Evolutionary conservation across 2,329 filamentous ascomycete species (phyloP).

Genomic region (Phyllosticta citriasiana): DNA sequence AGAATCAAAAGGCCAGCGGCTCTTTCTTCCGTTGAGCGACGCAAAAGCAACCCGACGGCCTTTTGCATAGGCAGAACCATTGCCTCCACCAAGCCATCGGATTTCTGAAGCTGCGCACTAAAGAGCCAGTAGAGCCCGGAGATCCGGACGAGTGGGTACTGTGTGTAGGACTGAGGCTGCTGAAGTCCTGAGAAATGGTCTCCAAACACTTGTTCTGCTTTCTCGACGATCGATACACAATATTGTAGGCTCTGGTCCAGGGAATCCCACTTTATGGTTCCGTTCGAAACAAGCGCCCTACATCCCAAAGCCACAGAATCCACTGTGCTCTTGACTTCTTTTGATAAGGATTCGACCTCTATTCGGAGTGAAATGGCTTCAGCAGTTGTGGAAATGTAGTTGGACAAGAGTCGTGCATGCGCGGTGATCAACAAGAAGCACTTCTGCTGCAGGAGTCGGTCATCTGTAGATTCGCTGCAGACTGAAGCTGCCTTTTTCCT

Average conservation of each 20-base stretch:
- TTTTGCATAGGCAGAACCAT: constrained; percentile 50
- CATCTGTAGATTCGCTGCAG: constrained; percentile 13
- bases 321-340: constrained; percentile 23
- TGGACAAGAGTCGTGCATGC: constrained; percentile 22
- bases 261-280: constrained; percentile 20
- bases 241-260: constrained; percentile 25
- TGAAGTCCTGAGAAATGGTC: constrained; percentile 2
- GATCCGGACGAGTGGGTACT: constrained; percentile 47
- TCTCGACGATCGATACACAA: constrained; percentile 19
- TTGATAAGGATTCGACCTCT: constrained; percentile 17
- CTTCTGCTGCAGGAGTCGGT: constrained; percentile 6
- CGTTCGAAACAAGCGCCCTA: constrained; percentile 17
- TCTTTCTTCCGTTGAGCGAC: constrained; percentile 45
- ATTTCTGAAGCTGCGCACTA: constrained; percentile 43
- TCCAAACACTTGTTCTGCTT: constrained; percentile 17
- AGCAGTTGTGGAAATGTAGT: constrained; percentile 19
- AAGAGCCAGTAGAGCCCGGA: constrained; percentile 63
- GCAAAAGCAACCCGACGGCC: constrained; percentile 53
- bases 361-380: constrained; percentile 16
- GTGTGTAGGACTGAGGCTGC: constrained; percentile 12
- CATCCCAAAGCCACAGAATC: constrained; percentile 27
- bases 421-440: constrained; percentile 18
- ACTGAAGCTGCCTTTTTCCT: constrained; percentile 19
- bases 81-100: constrained; percentile 32
- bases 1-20: constrained; percentile 49